phyloP scores from a whole-genome alignment of 192 early-diverging fungal genomes.

The Mortierella antarctica region DNA sequence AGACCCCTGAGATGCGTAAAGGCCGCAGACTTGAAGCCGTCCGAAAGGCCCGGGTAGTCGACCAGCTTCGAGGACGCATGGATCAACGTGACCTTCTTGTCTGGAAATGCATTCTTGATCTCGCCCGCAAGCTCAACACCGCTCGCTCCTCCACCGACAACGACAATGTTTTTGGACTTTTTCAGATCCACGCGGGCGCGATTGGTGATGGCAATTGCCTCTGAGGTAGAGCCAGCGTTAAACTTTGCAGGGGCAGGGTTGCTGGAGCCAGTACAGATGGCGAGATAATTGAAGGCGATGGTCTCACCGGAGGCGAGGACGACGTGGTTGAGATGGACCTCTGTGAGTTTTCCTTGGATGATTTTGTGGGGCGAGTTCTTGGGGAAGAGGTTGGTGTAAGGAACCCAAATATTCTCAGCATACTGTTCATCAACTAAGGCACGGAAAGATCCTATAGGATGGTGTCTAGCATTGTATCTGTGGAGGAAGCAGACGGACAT shows the following conservation, averaged over 20 bases:
- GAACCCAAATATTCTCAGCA: slow-evolving; percentile 22
- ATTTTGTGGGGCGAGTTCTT: slow-evolving; percentile 45
- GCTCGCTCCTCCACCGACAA: slow-evolving; percentile 79
- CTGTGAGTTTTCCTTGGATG: slow-evolving; percentile 59
- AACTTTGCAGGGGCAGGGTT: slow-evolving; percentile 65
- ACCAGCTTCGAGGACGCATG: slow-evolving; percentile 54
- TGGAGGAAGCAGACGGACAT: background rate
- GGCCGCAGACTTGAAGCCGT: slow-evolving; percentile 46
- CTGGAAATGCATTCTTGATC: slow-evolving; percentile 58
- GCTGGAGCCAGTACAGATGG: slow-evolving; percentile 70
- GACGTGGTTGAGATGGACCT: slow-evolving; percentile 54
- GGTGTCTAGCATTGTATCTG: slow-evolving; percentile 26
- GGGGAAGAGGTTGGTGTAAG: slow-evolving; percentile 36
- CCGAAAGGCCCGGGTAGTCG: slow-evolving; percentile 56
- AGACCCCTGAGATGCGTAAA: slow-evolving; percentile 53
- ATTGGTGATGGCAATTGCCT: slow-evolving; percentile 56
- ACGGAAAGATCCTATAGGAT: slow-evolving; percentile 28
- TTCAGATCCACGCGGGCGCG: slow-evolving; percentile 45
- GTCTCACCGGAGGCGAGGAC: slow-evolving; percentile 59
- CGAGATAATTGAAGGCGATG: slow-evolving; percentile 72
- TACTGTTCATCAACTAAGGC: slow-evolving; percentile 23
- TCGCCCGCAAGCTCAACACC: slow-evolving; percentile 69
- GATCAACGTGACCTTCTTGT: slow-evolving; percentile 61
- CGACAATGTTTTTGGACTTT: slow-evolving; percentile 48
- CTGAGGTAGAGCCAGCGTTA: slow-evolving; percentile 11